Base-by-base conservation (phyloP, 495 filamentous ascomycete genomes). In the Hypoxylon lienhwacheense region DNA sequence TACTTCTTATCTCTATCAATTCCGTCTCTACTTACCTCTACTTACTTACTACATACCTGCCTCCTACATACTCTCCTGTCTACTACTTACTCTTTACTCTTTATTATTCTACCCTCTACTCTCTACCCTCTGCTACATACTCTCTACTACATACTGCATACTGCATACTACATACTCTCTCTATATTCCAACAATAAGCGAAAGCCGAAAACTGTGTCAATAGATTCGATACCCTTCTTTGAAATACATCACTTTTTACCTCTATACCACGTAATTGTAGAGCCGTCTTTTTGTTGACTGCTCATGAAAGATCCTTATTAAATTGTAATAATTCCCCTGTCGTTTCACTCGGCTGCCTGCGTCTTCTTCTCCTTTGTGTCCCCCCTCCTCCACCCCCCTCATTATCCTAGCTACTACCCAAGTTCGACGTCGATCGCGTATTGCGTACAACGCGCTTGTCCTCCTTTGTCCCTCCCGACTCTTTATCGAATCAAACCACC, bases 401-500 rank as follows among this genome's bases (percentile, higher is more conserved):
- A 48, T 14, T 28, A 48, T 12, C 22, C 29, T 19, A 7, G 6
- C 14, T 17, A 29, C 25, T 45, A 43, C 33, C 41, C 39, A 48
- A 47, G 42, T 41, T 61, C 58, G 52, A 43, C 32, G 46, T 61
- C 42, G 42, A 61, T 52, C 58, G 52, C 58, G 58, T 56, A 61
- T 52, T 52, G 52, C 58, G 58, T 56, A 61, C 47, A 52, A 61
- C 58, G 52, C 58, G 58, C 52, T 53, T 61, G 58, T 56, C 34
- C 48, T 19, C 33, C 58, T 61, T 61, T 56, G 58, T 61, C 47
- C 42, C 37, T 46, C 51, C n/a, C 47, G 46, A 12, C 31, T 47
- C 47, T 33, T 42, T 26, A 37, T 53, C 52, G 42, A 53, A 46
- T 28, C 47, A 55, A 39, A 21, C 28, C 7, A 31, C 32, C 41